These are phyloP conservation scores for Xylariaceae sp. DNA, from an alignment of 2,329 filamentous ascomycete genomes.

Conservation along the genomic window DNA sequence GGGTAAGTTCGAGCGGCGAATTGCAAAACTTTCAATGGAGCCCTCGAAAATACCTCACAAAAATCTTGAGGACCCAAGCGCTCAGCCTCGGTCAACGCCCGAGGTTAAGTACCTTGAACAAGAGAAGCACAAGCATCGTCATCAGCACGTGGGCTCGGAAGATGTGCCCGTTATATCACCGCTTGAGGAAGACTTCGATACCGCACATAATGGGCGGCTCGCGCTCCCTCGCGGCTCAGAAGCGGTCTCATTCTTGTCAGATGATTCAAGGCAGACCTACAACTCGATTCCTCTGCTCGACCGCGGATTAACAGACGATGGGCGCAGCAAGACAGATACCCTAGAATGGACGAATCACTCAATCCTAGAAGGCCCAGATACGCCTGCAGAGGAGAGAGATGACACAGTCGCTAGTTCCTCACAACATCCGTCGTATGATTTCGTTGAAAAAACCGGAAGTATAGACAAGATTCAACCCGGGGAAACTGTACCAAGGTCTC, in stretches of 20 bases:
- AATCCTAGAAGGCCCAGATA: constrained; percentile 53
- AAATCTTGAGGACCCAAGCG: constrained; percentile 26
- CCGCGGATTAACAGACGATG: constrained; percentile 61
- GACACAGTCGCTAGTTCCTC: constrained; percentile 39
- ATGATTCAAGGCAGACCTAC: constrained; percentile 73
- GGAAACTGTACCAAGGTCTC: constrained; percentile 30
- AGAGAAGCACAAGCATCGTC: constrained; percentile 50
- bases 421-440: constrained; percentile 53
- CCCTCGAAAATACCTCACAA: constrained; percentile 30
- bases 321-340: constrained; percentile 43
- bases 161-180: constrained; percentile 39
- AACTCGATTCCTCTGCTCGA: constrained; percentile 77
- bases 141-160: constrained; percentile 49
- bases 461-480: constrained; percentile 48
- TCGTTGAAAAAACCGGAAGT: constrained; percentile 57
- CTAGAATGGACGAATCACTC: constrained; percentile 60
- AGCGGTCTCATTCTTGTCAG: constrained; percentile 54
- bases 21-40: constrained; percentile 46
- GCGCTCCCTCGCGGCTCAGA: constrained; percentile 38
- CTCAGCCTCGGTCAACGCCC: constrained; percentile 19
- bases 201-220: constrained; percentile 25
- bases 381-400: constrained; percentile 28
- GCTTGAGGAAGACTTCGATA: constrained; percentile 25
- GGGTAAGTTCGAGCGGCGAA: constrained; percentile 72
- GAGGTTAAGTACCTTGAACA: constrained; percentile 36